These are phyloP conservation scores for Cadophora luteo-olivacea DNA, from an alignment of 2,329 filamentous ascomycete species.

Conservation along the genomic window DNA sequence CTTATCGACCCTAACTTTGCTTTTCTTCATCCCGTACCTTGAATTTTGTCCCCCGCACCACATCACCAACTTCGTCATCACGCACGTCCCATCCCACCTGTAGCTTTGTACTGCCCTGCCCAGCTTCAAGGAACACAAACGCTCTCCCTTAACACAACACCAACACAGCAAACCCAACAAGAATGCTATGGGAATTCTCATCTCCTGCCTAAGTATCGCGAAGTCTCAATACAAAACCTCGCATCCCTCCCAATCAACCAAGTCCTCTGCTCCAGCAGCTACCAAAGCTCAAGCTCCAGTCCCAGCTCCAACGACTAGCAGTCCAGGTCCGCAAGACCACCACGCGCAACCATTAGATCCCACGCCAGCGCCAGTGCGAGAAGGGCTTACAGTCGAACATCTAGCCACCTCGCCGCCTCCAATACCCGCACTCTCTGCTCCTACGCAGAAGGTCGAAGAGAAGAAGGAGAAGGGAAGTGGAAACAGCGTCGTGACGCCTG, in stretches of 20 bases:
- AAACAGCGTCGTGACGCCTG: background rate
- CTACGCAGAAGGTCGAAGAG: background rate
- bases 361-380: slow-evolving; percentile 21
- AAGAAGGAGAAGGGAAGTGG: background rate
- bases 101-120: background rate
- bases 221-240: slow-evolving; percentile 12
- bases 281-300: background rate
- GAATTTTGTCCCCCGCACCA: background rate
- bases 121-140: background rate
- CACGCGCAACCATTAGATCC: slow-evolving; percentile 28
- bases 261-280: background rate
- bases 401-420: slow-evolving; percentile 27
- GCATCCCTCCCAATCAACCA: background rate
- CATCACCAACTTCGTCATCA: slow-evolving; percentile 14
- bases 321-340: slow-evolving; percentile 11
- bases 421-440: slow-evolving; percentile 13
- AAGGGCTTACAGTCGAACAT: slow-evolving; percentile 33
- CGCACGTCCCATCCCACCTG: slow-evolving; percentile 21
- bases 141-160: background rate
- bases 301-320: slow-evolving; percentile 2
- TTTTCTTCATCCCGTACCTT: background rate
- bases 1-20: background rate
- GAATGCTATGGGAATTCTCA: slow-evolving; percentile 13
- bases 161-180: background rate
- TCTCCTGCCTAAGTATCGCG: slow-evolving; percentile 14